These are phyloP conservation scores for Apiosordaria backusii DNA, from an alignment of 495 filamentous ascomycete genomes.

Conservation along the genomic window DNA sequence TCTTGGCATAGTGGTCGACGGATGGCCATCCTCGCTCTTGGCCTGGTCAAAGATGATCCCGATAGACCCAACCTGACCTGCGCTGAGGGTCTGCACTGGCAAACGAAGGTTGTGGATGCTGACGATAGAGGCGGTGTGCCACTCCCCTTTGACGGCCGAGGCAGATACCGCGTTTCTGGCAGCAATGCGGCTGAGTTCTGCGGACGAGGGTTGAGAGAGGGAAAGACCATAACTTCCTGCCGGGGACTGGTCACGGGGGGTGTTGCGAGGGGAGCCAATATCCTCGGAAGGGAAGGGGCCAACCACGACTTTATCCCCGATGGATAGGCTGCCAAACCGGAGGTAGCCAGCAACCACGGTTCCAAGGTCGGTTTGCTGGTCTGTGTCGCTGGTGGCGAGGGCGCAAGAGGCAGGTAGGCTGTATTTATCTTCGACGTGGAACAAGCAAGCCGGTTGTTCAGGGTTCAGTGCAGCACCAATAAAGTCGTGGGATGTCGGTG, in stretches of 20 bases:
- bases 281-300: constrained; percentile 67
- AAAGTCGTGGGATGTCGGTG: constrained; percentile 46
- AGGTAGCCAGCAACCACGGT: constrained; percentile 80
- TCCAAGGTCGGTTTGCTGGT: constrained; percentile 37
- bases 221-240: constrained; percentile 39
- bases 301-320: constrained; percentile 74
- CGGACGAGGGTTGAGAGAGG: constrained; percentile 41
- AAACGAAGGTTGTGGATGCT: constrained; percentile 86
- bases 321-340: constrained; percentile 68
- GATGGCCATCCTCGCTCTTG: constrained; percentile 20
- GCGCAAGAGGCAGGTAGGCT: constrained; percentile 51
- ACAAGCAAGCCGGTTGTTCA: constrained; percentile 56
- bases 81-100: constrained; percentile 69
- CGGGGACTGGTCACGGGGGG: constrained; percentile 36
- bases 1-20: constrained; percentile 37
- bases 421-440: constrained; percentile 81
- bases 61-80: constrained; percentile 87
- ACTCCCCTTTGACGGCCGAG: constrained; percentile 55
- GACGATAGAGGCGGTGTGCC: constrained; percentile 72
- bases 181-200: constrained; percentile 40
- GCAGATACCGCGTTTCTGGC: constrained; percentile 41
- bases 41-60: constrained; percentile 61
- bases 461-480: constrained; percentile 44
- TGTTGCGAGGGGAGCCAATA: constrained; percentile 31
- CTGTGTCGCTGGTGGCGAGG: constrained; percentile 37